A percentile compares a stretch with the other conserved stretches of the same genome.
Evolutionary conservation across 371 early-diverging fungal species (phyloP).

Genomic region (Mucor irregularis): DNA sequence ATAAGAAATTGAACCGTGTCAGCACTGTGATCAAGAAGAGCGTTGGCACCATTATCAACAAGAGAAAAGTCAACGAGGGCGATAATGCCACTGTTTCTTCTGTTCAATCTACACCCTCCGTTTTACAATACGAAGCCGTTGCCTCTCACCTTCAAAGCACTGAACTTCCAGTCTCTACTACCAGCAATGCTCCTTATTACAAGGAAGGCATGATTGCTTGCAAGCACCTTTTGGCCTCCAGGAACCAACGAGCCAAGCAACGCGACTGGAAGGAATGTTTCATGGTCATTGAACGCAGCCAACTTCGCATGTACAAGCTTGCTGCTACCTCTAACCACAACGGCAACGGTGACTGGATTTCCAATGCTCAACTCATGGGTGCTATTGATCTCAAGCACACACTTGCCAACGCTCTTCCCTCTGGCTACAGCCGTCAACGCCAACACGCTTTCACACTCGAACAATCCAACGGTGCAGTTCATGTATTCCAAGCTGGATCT

Average conservation of each 20-base stretch:
- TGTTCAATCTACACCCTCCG: constrained; percentile 13
- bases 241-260: constrained; percentile 72
- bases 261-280: constrained; percentile 82
- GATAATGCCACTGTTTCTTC: constrained; percentile 10
- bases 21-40: constrained; percentile 30
- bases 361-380: constrained; percentile 43
- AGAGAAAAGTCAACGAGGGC: constrained; percentile 26
- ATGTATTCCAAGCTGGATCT: constrained; percentile 79
- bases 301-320: constrained; percentile 76
- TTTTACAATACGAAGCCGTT: constrained; percentile 26
- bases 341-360: constrained; percentile 15
- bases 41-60: constrained; percentile 36
- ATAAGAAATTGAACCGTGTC: no score
- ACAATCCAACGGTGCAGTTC: constrained; percentile 76
- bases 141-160: constrained; percentile 20
- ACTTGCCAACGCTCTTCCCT: constrained; percentile 76
- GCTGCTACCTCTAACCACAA: constrained; percentile 54
- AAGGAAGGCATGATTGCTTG: constrained; percentile 79
- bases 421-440: constrained; percentile 77
- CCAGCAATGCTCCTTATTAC: constrained; percentile 33
- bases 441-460: constrained; percentile 85
- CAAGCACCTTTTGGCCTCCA: constrained; percentile 76
- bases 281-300: constrained; percentile 70
- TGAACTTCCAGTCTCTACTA: constrained; percentile 15
- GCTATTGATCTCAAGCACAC: constrained; percentile 76